phyloP scores from a whole-genome alignment of 805 yeast species.

The Priceomyces melissophilus region DNA sequence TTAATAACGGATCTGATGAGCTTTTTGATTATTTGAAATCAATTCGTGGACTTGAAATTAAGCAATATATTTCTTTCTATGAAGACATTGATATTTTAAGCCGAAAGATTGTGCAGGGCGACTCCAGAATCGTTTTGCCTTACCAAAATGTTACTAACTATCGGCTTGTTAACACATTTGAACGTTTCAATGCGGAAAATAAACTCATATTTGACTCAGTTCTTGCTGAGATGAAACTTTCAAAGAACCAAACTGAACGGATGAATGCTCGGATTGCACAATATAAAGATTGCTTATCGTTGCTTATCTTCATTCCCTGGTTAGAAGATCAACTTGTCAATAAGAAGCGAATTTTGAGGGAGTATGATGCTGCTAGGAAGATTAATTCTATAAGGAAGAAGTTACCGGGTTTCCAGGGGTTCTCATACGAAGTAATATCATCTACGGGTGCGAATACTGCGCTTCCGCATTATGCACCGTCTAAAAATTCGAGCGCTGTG shows the following conservation, averaged over 20 bases:
- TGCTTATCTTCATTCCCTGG: conserved; percentile 79
- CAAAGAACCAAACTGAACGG: conserved; percentile 72
- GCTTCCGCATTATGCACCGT: conserved; percentile 72
- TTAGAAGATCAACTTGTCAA: conserved; percentile 53
- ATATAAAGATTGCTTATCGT: conserved; percentile 75
- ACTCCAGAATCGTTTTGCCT: conserved; percentile 30
- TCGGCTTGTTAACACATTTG: conserved; percentile 30
- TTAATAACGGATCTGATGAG: conserved; percentile 28
- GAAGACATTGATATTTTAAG: conserved; percentile 40
- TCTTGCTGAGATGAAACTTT: conserved; percentile 56
- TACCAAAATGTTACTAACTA: conserved; percentile 24
- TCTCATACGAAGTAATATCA: conserved; percentile 74
- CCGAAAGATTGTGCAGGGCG: conserved; percentile 11
- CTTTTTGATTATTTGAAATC: conserved; percentile 20
- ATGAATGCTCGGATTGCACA: conserved; percentile 74
- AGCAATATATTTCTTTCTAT: conserved; percentile 59
- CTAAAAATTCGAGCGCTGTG: conserved; percentile 50
- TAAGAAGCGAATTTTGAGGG: conserved; percentile 46
- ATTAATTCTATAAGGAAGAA: conserved; percentile 53
- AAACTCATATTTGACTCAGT: conserved; percentile 26
- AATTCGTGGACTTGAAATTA: conserved; percentile 34
- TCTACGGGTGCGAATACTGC: conserved; percentile 76
- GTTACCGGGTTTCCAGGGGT: conserved; percentile 55
- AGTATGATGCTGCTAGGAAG: conserved; percentile 62
- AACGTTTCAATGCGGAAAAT: conserved; percentile 23